These are phyloP conservation scores for Boletus fagicola DNA, from an alignment of 768 basidiomycete genomes.

Conservation along the genomic window DNA sequence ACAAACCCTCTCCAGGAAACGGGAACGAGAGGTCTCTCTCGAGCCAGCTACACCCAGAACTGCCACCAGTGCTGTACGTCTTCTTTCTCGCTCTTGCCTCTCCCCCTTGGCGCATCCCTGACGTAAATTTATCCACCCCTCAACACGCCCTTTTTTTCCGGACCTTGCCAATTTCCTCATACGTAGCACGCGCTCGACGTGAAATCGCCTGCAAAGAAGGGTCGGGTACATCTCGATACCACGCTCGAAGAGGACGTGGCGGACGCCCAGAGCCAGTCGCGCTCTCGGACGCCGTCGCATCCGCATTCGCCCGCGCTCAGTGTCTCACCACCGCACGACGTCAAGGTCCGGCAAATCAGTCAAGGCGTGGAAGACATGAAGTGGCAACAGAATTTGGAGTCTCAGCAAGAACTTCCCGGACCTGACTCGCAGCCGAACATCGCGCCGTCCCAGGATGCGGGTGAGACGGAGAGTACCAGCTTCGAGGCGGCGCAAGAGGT, in stretches of 20 bases:
- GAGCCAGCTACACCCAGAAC: slow-evolving; percentile 60
- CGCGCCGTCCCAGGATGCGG: not conserved
- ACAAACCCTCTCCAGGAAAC: slow-evolving; percentile 59
- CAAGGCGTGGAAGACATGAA: slow-evolving; percentile 76
- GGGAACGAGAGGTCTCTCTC: slow-evolving; percentile 74
- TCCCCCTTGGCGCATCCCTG: slow-evolving; percentile 18
- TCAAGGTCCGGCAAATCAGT: slow-evolving; percentile 78
- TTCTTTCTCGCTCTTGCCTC: slow-evolving; percentile 11
- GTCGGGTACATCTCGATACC: slow-evolving; percentile 58
- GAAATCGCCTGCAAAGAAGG: slow-evolving; percentile 75
- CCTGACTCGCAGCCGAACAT: slow-evolving; percentile 8
- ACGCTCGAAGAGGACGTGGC: slow-evolving; percentile 57
- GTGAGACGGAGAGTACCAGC: slow-evolving; percentile 11
- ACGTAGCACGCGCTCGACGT: slow-evolving; percentile 36
- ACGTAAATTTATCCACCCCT: slow-evolving; percentile 25
- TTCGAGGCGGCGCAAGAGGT: slow-evolving; percentile 16
- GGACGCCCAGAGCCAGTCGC: slow-evolving; percentile 45
- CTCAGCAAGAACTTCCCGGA: slow-evolving; percentile 13
- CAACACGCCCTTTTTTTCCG: slow-evolving; percentile 21
- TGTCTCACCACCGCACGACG: slow-evolving; percentile 72
- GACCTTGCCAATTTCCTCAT: slow-evolving; percentile 18
- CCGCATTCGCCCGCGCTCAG: slow-evolving; percentile 33
- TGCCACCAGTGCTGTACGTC: slow-evolving; percentile 35
- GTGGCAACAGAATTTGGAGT: slow-evolving; percentile 50
- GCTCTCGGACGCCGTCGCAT: slow-evolving; percentile 31